These are phyloP conservation scores for Suillus cothurnatus DNA, from an alignment of 768 basidiomycete genomes.

Conservation along the genomic window DNA sequence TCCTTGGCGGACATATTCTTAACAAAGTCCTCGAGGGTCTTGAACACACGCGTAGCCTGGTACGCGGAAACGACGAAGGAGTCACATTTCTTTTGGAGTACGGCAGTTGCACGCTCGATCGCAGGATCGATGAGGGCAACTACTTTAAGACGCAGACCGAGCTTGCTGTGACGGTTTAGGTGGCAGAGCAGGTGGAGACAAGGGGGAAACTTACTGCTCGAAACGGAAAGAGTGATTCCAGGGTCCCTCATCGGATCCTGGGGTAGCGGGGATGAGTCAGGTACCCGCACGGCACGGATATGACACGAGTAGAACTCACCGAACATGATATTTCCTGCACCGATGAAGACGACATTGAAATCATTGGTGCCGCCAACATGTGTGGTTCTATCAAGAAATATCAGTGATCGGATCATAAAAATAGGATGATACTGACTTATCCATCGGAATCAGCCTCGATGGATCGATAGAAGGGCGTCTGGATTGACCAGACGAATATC, in stretches of 20 bases:
- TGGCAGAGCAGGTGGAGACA: constrained; percentile 7
- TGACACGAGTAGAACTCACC: constrained; percentile 45
- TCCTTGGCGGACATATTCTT: constrained; percentile 64
- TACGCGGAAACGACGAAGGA: constrained; percentile 95
- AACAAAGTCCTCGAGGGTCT: constrained; percentile 84
- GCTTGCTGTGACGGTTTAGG: constrained; percentile 59
- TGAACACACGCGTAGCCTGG: constrained; percentile 82
- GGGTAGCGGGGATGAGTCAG: constrained; percentile 12
- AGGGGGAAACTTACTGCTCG: constrained; percentile 63
- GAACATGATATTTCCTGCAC: constrained; percentile 99
- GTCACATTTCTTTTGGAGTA: constrained; percentile 87
- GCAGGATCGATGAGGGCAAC: constrained; percentile 93
- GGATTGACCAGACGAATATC: constrained; percentile 47
- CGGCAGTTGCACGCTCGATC: constrained; percentile 74
- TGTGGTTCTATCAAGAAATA: constrained; percentile 39
- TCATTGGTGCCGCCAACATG: constrained; percentile 63
- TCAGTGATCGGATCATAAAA: constrained; percentile 12
- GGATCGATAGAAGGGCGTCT: constrained; percentile 79
- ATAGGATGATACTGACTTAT: constrained; percentile 53
- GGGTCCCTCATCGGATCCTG: constrained; percentile 86
- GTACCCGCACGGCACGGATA: background rate
- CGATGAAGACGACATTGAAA: constrained; percentile 95
- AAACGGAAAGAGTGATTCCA: constrained; percentile 94
- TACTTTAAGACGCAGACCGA: constrained; percentile 94
- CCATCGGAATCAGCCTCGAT: constrained; percentile 74